Base-by-base conservation (phyloP, 129 eudicot species). In the Flaveria bidentis region DNA sequence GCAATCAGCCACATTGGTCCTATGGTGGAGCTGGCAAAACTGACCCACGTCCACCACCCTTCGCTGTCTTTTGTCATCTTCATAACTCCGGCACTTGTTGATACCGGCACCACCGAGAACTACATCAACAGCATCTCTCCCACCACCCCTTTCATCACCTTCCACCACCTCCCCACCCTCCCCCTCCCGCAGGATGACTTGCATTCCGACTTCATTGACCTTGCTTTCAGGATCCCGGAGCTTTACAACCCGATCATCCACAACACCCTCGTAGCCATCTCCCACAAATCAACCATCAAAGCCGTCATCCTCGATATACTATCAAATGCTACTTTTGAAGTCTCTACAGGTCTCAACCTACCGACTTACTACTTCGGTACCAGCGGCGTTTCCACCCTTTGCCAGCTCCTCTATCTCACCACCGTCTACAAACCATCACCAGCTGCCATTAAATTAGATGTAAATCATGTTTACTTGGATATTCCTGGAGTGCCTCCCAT, bases 231-330 rank as follows among this genome's bases (percentile, higher is more conserved):
- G 36, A 55, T 84, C 82, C 89, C 84, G 0, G 75, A 81, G 42
- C 82, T 85, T 67, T 76, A 82, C 84, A 86, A 82, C 84, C 75
- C 85, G 0, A 45, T 67, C 33, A 66, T 92, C 45, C 82, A 45
- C 62, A 16, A 70, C 16, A 76, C 79, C 46, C 93, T 92, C 33
- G 56, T 69, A 55, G 5, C 81, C 33, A 77, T 89, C 52, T 87
- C 96, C 0, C 15, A 33, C 2, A 71, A 62, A 36, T 81, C 90
- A 13, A 39, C 36, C 42, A 61, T 86, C 64, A 75, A 58, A 60
- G 97, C 91, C 39, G 80, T 87, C 17, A 26, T 92, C 4, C 85
- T 89, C 10, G 97, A 92, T 56, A 85, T 87, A 69, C 85, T 92
- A 73, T 80, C 92, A 41, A 78, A 77, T n/a, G 45, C 96, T 5